Base-by-base conservation (phyloP, 1,284 basidiomycete species). In the Puccinia polysora region DNA sequence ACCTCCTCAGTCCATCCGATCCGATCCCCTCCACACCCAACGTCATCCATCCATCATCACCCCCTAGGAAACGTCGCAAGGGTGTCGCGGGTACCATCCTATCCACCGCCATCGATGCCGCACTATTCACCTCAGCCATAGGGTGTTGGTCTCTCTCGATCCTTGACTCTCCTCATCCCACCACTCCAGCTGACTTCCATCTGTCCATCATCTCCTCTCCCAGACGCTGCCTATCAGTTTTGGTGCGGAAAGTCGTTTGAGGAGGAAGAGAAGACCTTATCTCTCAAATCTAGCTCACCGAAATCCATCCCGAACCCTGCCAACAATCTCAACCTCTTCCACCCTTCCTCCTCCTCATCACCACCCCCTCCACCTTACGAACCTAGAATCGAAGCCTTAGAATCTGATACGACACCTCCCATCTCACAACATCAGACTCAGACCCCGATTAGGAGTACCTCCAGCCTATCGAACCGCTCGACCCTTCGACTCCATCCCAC, bases 61-160 rank as follows among this genome's bases (percentile, higher is more conserved):
- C n/a, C 4, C 28, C 56, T 15, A 28, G 43, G 12, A 71, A 71
- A 50, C 45, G 68, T 12, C 28, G 58, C 12, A 71, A 71, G 38
- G 55, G 68, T 18, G 68, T 71, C 18, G 68, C 68, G 3, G 58
- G 68, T 15, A 45, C 36, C 18, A 71, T 71, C 34, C 32, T 71
- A 30, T 45, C 40, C 18, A 62, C 68, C 12, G 68, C 68, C 23
- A 43, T 71, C 12, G 65, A 68, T 25, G 65, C 65, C 28, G 65
- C 65, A 15, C 47, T 71, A n/a, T 60, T 71, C 55, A 71, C 68
- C 28, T 71, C 68, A 28, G 68, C 68, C 20, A 53, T 71, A 12
- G 68, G 68, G 12, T 71, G 68, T 71, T 28, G 32, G 68, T 62
- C 7, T 36, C 10, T 55, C 23, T 43, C 43, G n/a, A n/a, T n/a